Conservation (phyloP, 371 early-diverging fungal genomes). For the Mycotypha africana region DNA sequence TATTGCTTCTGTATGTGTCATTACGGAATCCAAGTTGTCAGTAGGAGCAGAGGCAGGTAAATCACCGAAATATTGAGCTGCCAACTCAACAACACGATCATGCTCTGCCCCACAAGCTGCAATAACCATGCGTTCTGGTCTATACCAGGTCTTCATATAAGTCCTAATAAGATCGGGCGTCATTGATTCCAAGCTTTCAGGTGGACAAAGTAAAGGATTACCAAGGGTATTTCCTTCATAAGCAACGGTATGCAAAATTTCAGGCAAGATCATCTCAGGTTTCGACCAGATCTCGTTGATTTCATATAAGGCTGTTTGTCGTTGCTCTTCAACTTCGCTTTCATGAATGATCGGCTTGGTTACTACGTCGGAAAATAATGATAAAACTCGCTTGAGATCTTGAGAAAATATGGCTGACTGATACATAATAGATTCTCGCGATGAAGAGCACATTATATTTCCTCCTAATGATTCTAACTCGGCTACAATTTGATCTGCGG, state of each 20-base stretch:
- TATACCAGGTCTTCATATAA: conserved; percentile 77
- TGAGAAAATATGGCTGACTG: conserved; percentile 87
- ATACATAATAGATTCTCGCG: conserved; percentile 93
- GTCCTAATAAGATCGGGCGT: conserved; percentile 61
- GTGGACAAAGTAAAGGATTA: conserved; percentile 74
- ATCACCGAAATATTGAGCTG: conserved; percentile 60
- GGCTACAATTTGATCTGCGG: conserved; percentile 65
- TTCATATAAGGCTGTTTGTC: conserved; percentile 79
- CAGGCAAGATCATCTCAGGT: conserved; percentile 83
- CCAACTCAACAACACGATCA: conserved; percentile 71
- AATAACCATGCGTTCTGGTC: conserved; percentile 88
- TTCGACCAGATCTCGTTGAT: conserved; percentile 79
- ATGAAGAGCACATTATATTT: conserved; percentile 82
- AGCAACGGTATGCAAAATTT: conserved; percentile 82
- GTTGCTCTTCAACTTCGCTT: conserved; percentile 80
- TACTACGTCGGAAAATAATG: conserved; percentile 78
- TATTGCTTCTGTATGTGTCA: conserved; percentile 27
- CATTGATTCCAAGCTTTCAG: conserved; percentile 59
- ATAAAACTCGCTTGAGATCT: conserved; percentile 67
- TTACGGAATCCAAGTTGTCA: conserved; percentile 26
- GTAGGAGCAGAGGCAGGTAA: conserved; percentile 27
- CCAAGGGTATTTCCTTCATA: conserved; percentile 81
- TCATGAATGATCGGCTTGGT: conserved; percentile 64
- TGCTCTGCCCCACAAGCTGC: conserved; percentile 89
- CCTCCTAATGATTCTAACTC: conserved; percentile 86